Evolutionary conservation across 192 early-diverging fungal species (phyloP).

Genomic region (Linnemannia exigua): DNA sequence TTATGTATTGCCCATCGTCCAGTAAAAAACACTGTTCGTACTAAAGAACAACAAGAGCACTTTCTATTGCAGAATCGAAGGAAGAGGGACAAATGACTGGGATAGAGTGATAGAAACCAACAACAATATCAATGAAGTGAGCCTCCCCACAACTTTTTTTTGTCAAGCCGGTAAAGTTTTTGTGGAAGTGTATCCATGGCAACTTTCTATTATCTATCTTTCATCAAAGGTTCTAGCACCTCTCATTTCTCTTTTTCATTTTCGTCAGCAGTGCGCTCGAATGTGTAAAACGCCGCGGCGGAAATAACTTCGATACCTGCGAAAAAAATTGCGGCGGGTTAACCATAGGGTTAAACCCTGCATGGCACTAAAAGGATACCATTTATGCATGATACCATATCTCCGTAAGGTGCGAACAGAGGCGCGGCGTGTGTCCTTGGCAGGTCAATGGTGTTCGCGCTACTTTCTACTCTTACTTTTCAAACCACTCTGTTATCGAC

Average conservation of each 20-base stretch:
- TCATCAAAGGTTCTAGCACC: conserved; percentile 7
- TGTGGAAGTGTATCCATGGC: neutral
- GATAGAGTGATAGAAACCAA: neutral
- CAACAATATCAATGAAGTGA: neutral
- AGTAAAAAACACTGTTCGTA: neutral
- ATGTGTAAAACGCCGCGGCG: neutral
- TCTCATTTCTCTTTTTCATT: neutral
- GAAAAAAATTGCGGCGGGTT: neutral
- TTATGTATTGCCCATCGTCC: neutral
- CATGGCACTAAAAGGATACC: neutral
- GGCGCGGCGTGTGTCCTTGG: neutral
- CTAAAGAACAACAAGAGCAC: neutral
- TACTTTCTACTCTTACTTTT: neutral
- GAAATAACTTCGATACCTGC: neutral
- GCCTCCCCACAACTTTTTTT: neutral
- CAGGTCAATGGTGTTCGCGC: neutral
- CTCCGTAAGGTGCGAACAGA: neutral
- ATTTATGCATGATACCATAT: neutral
- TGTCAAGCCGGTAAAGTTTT: neutral
- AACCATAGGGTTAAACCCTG: neutral
- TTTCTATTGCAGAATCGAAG: neutral
- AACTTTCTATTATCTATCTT: conserved; percentile 8
- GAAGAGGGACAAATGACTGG: neutral
- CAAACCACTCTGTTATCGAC: no score
- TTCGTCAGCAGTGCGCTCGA: neutral